A percentile compares a stretch with the other conserved stretches of the same genome.
Conservation (phyloP, 257 asterid species). For the Echium plantagineum region DNA sequence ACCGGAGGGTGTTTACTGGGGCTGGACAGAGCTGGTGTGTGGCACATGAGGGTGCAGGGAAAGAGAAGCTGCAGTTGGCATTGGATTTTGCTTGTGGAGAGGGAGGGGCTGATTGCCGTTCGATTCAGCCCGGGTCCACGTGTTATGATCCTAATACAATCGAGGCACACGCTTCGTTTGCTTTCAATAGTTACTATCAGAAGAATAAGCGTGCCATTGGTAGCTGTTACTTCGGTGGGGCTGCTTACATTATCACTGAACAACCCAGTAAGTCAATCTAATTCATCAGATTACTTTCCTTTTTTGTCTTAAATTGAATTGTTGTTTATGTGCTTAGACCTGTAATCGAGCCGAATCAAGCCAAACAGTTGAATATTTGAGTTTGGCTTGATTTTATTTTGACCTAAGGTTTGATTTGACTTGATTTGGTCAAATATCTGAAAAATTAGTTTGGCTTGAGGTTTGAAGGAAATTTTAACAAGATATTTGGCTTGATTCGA, state of each 20-base stretch:
- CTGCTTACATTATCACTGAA: conserved; percentile 50
- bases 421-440: too few species aligned
- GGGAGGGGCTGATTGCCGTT: conserved; percentile 90
- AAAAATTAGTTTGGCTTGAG: too few species aligned
- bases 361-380: too few species aligned
- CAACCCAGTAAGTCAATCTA: conserved; percentile 58
- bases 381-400: too few species aligned
- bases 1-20: conserved; percentile 22
- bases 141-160: conserved; percentile 87
- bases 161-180: conserved; percentile 79
- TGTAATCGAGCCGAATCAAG: too few species aligned
- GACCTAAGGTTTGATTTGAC: too few species aligned
- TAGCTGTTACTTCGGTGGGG: conserved; percentile 82
- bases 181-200: conserved; percentile 89
- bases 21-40: conserved; percentile 86
- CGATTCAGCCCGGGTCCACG: conserved; percentile 89
- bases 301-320: background rate
- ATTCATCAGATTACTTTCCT: background rate
- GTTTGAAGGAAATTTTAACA: too few species aligned
- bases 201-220: conserved; percentile 60
- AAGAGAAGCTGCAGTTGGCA: conserved; percentile 58
- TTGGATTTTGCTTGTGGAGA: conserved; percentile 89
- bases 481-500: too few species aligned
- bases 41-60: conserved; percentile 49
- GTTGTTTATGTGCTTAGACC: background rate